These are phyloP conservation scores for Plasmodium ovale DNA, from an alignment of 169 alveolate genomes.

Conservation along the genomic window DNA sequence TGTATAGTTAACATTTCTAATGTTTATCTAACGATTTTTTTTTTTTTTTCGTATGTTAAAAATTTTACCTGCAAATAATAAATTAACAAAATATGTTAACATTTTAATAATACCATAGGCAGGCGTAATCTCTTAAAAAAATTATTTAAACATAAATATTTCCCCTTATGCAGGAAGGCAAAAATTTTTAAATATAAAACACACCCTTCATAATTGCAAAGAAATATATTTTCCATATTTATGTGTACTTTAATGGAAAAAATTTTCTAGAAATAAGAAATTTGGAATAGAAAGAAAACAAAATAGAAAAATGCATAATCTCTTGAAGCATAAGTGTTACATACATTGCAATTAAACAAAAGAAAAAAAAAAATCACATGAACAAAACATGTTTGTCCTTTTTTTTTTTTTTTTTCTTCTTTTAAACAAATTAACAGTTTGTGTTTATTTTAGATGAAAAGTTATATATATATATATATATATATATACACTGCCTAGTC, in stretches of 20 bases:
- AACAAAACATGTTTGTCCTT: not conserved
- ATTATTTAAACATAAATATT: no score
- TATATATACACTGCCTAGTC: no score
- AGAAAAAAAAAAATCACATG: not conserved
- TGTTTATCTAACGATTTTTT: not conserved
- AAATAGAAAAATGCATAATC: not conserved
- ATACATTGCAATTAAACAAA: not conserved
- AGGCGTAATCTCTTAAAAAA: not conserved
- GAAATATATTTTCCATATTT: slow-evolving; percentile 1
- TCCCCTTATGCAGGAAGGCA: not conserved
- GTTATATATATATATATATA: no score
- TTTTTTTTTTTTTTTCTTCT: no score
- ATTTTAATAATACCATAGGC: not conserved
- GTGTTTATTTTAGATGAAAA: no score
- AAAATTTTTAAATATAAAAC: not conserved
- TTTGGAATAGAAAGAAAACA: not conserved
- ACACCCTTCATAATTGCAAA: slow-evolving; percentile 1
- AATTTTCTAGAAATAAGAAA: not conserved
- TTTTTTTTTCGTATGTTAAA: not conserved
- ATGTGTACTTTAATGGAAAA: not conserved
- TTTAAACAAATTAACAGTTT: no score
- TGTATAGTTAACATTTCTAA: not conserved
- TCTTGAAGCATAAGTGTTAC: no score
- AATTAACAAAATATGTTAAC: not conserved
- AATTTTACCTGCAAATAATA: not conserved